These are phyloP conservation scores for Sporisorium exsertum DNA, from an alignment of 1,284 basidiomycete genomes.

Conservation along the genomic window DNA sequence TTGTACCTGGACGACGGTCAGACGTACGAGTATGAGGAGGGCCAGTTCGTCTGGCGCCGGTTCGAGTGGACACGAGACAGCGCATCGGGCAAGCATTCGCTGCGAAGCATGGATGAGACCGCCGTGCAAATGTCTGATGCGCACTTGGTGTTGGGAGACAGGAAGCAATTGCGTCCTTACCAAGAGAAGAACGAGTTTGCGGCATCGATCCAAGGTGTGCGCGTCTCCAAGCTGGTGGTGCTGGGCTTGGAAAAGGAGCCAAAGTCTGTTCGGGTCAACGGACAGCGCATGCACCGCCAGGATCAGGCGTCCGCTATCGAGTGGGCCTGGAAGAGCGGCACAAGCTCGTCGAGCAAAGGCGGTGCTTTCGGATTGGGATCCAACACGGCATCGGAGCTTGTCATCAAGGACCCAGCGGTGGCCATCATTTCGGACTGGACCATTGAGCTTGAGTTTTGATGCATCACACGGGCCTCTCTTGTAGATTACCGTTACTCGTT, in stretches of 20 bases:
- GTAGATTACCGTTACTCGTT: too few species aligned
- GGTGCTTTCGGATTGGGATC: conserved; percentile 17
- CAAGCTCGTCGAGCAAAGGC: conserved; percentile 35
- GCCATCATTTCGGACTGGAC: conserved; percentile 56
- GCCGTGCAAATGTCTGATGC: conserved; percentile 21
- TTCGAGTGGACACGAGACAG: conserved; percentile 48
- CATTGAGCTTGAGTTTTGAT: conserved; percentile 47
- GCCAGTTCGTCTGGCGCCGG: conserved; percentile 78
- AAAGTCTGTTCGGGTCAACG: conserved; percentile 34
- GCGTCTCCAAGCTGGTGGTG: conserved; percentile 65
- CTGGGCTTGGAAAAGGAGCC: conserved; percentile 58
- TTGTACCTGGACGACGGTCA: conserved; percentile 96
- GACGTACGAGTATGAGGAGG: conserved; percentile 80
- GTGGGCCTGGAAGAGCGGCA: conserved; percentile 52
- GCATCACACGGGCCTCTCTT: not conserved
- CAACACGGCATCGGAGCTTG: conserved; percentile 51
- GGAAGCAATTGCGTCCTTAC: conserved; percentile 41
- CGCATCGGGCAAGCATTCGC: conserved; percentile 20
- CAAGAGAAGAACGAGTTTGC: conserved; percentile 53
- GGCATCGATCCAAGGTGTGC: conserved; percentile 50
- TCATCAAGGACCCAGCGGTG: conserved; percentile 62
- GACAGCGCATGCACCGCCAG: conserved; percentile 21
- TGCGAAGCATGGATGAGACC: conserved; percentile 45
- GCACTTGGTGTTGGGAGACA: conserved; percentile 35
- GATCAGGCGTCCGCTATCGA: conserved; percentile 14